Evolutionary conservation across 352 stramenopile genomes (phyloP).

Genomic region (Phytophthora colocasiae): DNA sequence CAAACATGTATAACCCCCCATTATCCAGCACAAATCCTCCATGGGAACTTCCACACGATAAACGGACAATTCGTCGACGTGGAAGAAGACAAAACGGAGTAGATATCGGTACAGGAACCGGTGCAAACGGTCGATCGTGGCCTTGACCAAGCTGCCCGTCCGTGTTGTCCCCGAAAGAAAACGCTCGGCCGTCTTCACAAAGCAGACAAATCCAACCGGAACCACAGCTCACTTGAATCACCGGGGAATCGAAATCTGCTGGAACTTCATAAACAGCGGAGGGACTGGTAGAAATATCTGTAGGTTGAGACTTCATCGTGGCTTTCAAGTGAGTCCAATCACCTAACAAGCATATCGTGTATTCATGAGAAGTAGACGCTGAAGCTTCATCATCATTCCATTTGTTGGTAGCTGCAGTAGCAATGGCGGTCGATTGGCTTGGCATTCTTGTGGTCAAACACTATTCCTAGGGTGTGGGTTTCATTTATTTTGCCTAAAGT

Average conservation of each 20-base stretch:
- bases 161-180: slow-evolving; percentile 60
- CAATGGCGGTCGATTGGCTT: slow-evolving; percentile 4
- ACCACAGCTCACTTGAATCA: slow-evolving; percentile 56
- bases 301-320: slow-evolving; percentile 1
- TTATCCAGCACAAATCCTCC: slow-evolving; percentile 68
- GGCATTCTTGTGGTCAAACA: slow-evolving; percentile 3
- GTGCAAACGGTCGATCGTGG: slow-evolving; percentile 31
- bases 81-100: slow-evolving; percentile 34
- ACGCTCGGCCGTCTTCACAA: slow-evolving; percentile 53
- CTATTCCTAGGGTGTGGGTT: background rate
- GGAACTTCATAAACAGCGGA: slow-evolving; percentile 47
- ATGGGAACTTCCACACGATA: slow-evolving; percentile 64
- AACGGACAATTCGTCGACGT: slow-evolving; percentile 39
- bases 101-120: slow-evolving; percentile 20
- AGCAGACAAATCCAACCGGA: slow-evolving; percentile 62
- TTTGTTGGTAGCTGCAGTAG: slow-evolving; percentile 7
- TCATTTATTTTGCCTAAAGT: too few relatives aligned
- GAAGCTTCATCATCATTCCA: slow-evolving; percentile 9
- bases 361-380: slow-evolving; percentile 36
- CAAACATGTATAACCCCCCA: slow-evolving; percentile 75
- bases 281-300: slow-evolving; percentile 4
- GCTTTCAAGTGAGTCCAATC: slow-evolving; percentile 37
- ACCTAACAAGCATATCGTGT: slow-evolving; percentile 62
- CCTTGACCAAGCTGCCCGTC: slow-evolving; percentile 72
- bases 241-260: slow-evolving; percentile 48